Conservation (phyloP, 1,139 yeast species). For the Geotrichum bryndzae region DNA sequence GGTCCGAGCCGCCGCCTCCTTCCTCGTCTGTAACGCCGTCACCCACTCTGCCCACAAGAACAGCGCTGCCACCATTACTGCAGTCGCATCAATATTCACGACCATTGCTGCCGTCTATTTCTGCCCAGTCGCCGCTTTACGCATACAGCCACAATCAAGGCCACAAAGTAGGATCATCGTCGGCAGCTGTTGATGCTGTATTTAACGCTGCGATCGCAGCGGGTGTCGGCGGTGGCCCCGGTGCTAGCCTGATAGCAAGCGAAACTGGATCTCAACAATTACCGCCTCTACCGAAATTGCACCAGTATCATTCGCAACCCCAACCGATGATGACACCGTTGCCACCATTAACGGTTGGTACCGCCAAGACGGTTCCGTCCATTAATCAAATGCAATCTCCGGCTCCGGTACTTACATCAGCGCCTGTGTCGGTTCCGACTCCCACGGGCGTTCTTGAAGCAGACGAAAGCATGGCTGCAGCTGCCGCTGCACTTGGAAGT, state of each 20-base stretch:
- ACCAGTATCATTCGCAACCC: neutral
- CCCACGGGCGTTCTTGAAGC: neutral
- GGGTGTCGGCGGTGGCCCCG: neutral
- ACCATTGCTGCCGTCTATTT: conserved; percentile 4
- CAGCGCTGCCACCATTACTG: neutral
- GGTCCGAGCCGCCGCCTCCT: neutral
- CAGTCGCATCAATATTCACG: conserved; percentile 4
- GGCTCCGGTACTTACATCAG: neutral
- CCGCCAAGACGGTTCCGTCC: neutral
- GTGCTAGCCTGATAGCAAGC: neutral
- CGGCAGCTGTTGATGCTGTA: neutral
- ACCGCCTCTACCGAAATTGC: neutral
- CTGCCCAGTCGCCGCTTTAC: conserved; percentile 2
- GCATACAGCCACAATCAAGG: neutral
- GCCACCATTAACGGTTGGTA: neutral
- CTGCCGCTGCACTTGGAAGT: conserved; percentile 5
- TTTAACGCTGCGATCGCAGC: neutral
- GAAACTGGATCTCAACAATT: neutral
- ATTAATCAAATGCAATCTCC: neutral
- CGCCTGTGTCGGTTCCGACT: neutral
- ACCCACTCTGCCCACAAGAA: neutral
- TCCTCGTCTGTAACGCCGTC: neutral
- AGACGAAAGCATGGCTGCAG: neutral
- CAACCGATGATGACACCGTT: neutral
- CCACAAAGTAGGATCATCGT: neutral